Conservation (phyloP, 169 alveolate genomes). For the Besnoitia besnoiti region DNA sequence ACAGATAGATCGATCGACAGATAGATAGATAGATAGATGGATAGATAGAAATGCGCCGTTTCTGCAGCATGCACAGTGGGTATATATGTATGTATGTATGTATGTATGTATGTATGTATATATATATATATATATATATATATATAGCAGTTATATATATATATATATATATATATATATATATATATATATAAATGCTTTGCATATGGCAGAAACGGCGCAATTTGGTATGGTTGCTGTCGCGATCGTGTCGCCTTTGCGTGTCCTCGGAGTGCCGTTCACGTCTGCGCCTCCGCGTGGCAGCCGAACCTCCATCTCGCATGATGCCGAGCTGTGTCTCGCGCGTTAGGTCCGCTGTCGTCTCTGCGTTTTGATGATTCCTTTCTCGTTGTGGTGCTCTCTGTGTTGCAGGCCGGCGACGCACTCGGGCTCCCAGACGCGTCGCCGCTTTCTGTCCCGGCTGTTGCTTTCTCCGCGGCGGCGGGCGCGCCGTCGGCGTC, state of each 20-base stretch:
- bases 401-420: not conserved
- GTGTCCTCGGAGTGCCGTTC: not conserved
- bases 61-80: too few species aligned
- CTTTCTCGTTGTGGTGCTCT: not conserved
- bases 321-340: not conserved
- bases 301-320: not conserved
- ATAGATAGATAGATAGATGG: too few species aligned
- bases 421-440: not conserved
- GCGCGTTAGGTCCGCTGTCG: not conserved
- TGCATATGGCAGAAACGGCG: not conserved
- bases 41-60: too few species aligned
- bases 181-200: not conserved
- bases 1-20: too few species aligned
- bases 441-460: not conserved
- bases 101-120: too few species aligned
- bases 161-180: not conserved
- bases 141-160: not conserved
- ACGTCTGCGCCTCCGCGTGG: not conserved
- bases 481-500: not conserved
- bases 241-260: too few species aligned
- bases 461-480: not conserved
- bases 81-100: too few species aligned
- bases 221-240: too few species aligned
- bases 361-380: not conserved
- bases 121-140: not conserved